These are phyloP conservation scores for Aspergillus ibericus DNA, from an alignment of 2,329 filamentous ascomycete species.

Conservation along the genomic window DNA sequence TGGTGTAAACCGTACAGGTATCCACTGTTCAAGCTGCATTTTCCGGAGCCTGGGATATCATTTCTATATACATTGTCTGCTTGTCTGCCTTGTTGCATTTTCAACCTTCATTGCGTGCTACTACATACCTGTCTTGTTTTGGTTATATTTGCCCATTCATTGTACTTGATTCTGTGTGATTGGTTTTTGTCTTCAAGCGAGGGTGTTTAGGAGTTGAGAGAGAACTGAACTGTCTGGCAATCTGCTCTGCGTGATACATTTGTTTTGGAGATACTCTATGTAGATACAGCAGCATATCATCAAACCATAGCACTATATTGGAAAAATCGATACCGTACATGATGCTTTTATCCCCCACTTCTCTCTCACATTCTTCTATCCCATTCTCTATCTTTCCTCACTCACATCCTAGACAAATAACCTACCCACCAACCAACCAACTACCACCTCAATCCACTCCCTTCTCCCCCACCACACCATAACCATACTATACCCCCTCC, in stretches of 20 bases:
- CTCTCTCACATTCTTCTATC: neutral
- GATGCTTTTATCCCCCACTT: neutral
- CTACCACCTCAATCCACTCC: too few relatives aligned
- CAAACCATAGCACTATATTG: too few relatives aligned
- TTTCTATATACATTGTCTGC: neutral
- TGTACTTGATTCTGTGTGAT: constrained; percentile 10
- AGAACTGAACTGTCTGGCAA: neutral
- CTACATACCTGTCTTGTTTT: neutral
- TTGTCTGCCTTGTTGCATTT: neutral
- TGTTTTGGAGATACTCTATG: neutral
- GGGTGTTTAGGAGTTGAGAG: constrained; percentile 17
- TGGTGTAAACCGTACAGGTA: constrained; percentile 27
- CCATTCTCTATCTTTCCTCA: neutral
- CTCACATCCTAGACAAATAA: constrained; percentile 14
- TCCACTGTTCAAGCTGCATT: constrained; percentile 13
- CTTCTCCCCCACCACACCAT: constrained; percentile 20
- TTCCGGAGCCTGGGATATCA: constrained; percentile 1
- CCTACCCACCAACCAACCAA: neutral
- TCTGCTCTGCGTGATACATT: neutral
- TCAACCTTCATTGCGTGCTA: neutral
- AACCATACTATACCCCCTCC: neutral
- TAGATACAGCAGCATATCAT: neutral
- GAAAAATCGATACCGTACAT: neutral
- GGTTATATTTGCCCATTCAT: neutral
- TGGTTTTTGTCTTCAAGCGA: constrained; percentile 22